Conservation (phyloP, 768 basidiomycete genomes). For the Suillus cothurnatus region DNA sequence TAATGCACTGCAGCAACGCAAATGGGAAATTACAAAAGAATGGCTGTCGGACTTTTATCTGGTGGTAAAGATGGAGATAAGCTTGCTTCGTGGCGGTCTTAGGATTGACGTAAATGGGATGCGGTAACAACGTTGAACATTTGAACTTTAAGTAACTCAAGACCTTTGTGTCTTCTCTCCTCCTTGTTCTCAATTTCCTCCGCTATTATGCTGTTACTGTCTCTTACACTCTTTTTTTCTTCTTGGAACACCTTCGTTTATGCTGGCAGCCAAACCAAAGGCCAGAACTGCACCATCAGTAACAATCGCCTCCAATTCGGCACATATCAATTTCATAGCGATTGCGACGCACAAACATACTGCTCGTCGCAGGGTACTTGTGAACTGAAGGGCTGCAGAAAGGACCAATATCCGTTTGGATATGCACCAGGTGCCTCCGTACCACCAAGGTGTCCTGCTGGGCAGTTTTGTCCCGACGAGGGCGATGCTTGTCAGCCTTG, state of each 20-base stretch:
- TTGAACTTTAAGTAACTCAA: background rate
- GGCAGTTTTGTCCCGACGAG: constrained; percentile 86
- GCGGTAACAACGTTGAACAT: background rate
- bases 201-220: constrained; percentile 30
- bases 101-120: background rate
- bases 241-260: constrained; percentile 38
- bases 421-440: constrained; percentile 47
- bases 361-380: constrained; percentile 63
- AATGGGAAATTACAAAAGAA: too few relatives aligned
- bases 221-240: constrained; percentile 58
- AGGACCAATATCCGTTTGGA: constrained; percentile 78
- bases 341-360: constrained; percentile 73
- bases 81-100: background rate
- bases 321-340: constrained; percentile 79
- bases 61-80: too few relatives aligned
- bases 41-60: too few relatives aligned
- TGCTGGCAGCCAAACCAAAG: constrained; percentile 51
- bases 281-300: constrained; percentile 49
- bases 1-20: background rate
- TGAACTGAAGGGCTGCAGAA: constrained; percentile 66
- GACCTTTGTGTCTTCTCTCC: background rate
- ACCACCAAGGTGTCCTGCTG: constrained; percentile 61
- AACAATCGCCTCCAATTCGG: constrained; percentile 72
- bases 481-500: constrained; percentile 64
- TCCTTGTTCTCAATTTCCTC: constrained; percentile 10